phyloP scores from a whole-genome alignment of 371 early-diverging fungal species.

The Mucor circinelloides region DNA sequence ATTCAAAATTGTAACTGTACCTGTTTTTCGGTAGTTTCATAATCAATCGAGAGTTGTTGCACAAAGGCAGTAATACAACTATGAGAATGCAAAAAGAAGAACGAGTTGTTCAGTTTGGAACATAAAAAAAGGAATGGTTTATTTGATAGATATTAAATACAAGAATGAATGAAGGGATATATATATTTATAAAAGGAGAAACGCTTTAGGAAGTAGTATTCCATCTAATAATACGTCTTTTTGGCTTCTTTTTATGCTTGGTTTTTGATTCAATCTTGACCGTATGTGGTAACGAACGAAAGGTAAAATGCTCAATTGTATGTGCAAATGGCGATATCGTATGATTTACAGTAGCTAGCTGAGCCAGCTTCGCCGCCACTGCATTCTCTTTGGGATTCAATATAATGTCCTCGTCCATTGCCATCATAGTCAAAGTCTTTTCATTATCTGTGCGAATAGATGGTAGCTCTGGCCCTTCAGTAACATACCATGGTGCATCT shows the following conservation, averaged over 20 bases:
- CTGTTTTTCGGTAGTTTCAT: no score
- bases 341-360: slow-evolving; percentile 80
- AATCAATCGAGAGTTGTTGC: not conserved
- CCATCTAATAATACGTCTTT: slow-evolving; percentile 46
- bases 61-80: not conserved
- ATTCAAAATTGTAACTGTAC: no score
- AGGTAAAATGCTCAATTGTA: slow-evolving; percentile 79
- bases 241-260: slow-evolving; percentile 46
- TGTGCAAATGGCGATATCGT: slow-evolving; percentile 88
- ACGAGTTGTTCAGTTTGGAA: not conserved
- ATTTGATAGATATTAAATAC: not conserved
- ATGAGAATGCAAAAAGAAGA: not conserved
- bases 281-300: slow-evolving; percentile 69
- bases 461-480: slow-evolving; percentile 30
- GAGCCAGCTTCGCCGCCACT: slow-evolving; percentile 88
- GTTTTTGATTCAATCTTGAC: slow-evolving; percentile 36
- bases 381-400: slow-evolving; percentile 73
- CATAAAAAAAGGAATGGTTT: not conserved
- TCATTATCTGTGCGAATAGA: slow-evolving; percentile 1
- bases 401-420: slow-evolving; percentile 54
- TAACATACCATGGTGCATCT: slow-evolving; percentile 47
- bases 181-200: not conserved
- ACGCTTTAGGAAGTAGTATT: slow-evolving; percentile 1
- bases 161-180: not conserved
- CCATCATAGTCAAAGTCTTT: slow-evolving; percentile 10